These are phyloP conservation scores for Claviceps quebecensis DNA, from an alignment of 2,329 filamentous ascomycete species.

Conservation along the genomic window DNA sequence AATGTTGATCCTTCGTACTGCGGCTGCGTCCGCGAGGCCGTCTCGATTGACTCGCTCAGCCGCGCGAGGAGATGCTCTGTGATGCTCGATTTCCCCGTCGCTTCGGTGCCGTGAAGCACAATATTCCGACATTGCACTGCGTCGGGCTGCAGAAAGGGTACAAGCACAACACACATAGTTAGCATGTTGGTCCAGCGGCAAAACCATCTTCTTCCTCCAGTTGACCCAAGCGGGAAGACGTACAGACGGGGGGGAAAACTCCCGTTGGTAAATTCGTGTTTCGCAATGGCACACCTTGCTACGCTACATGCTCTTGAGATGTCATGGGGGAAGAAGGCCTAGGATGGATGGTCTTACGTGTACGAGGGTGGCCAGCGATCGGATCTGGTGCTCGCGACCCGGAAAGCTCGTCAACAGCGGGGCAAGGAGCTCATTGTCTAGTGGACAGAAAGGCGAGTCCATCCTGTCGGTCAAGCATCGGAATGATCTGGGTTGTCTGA, in stretches of 20 bases:
- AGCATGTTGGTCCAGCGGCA: background rate
- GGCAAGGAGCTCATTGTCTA: conserved; percentile 35
- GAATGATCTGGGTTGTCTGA: background rate
- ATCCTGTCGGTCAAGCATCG: conserved; percentile 12
- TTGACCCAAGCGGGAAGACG: too few species aligned
- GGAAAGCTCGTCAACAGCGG: conserved; percentile 36
- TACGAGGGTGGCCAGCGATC: conserved; percentile 41
- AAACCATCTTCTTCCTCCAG: background rate
- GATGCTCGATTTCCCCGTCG: conserved; percentile 74
- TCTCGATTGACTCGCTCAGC: conserved; percentile 10
- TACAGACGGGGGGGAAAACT: too few species aligned
- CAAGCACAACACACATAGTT: background rate
- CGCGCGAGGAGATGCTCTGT: conserved; percentile 32
- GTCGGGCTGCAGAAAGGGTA: conserved; percentile 31
- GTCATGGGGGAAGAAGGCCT: background rate
- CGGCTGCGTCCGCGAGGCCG: conserved; percentile 3
- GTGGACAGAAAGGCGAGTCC: conserved; percentile 33
- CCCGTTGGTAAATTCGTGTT: too few species aligned
- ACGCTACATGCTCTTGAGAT: too few species aligned
- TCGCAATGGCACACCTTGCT: background rate
- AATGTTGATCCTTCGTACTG: conserved; percentile 20
- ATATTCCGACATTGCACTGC: conserved; percentile 61
- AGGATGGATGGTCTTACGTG: conserved; percentile 23
- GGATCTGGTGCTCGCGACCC: conserved; percentile 44
- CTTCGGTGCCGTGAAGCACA: conserved; percentile 70